Conservation (phyloP, 495 filamentous ascomycete genomes). For the Lepidopterella palustris region DNA sequence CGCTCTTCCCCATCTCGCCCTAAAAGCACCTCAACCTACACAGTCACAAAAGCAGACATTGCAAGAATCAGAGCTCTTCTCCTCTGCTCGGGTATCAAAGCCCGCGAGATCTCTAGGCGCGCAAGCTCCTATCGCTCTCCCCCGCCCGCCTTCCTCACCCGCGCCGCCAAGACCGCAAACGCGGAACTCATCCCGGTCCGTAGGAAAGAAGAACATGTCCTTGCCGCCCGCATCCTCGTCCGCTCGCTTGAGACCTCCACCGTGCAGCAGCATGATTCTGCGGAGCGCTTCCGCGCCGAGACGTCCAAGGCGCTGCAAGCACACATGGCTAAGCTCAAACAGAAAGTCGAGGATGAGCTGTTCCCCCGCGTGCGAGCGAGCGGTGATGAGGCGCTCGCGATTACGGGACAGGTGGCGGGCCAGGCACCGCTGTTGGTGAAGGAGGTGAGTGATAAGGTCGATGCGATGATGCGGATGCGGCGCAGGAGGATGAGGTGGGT, state of each 20-base stretch:
- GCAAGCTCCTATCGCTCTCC: slow-evolving; percentile 42
- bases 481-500: slow-evolving; percentile 67
- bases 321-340: slow-evolving; percentile 46
- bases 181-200: slow-evolving; percentile 44
- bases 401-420: slow-evolving; percentile 65
- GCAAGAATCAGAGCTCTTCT: slow-evolving; percentile 59
- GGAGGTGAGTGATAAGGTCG: slow-evolving; percentile 67
- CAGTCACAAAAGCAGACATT: background rate
- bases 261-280: slow-evolving; percentile 47
- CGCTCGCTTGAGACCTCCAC: slow-evolving; percentile 50
- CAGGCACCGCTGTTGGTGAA: slow-evolving; percentile 70
- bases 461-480: slow-evolving; percentile 60
- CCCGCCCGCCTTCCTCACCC: slow-evolving; percentile 38
- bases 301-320: slow-evolving; percentile 43
- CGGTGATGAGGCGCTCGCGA: slow-evolving; percentile 69
- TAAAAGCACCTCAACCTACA: background rate
- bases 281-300: slow-evolving; percentile 45
- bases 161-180: slow-evolving; percentile 38
- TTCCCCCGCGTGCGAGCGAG: slow-evolving; percentile 56
- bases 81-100: slow-evolving; percentile 78
- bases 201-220: slow-evolving; percentile 57
- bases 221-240: slow-evolving; percentile 60
- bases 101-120: slow-evolving; percentile 64
- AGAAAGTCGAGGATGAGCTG: slow-evolving; percentile 49
- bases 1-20: slow-evolving; percentile 23